phyloP scores from a whole-genome alignment of 2,329 filamentous ascomycete genomes.

The Xylariaceae sp. region DNA sequence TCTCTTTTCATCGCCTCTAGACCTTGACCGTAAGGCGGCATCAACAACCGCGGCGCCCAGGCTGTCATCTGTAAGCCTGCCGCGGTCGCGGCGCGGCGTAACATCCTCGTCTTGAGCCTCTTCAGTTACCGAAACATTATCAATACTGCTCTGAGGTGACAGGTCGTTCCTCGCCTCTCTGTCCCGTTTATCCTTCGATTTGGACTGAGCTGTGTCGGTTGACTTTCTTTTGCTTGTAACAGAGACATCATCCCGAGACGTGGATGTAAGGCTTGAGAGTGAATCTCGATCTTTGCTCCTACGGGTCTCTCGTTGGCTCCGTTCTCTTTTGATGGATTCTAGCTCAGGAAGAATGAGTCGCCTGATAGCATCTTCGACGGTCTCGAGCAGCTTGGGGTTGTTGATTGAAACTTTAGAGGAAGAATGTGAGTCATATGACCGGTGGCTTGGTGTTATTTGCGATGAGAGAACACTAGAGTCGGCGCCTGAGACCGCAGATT shows the following conservation, averaged over 20 bases:
- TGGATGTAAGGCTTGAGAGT: conserved; percentile 57
- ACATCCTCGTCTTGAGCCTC: conserved; percentile 44
- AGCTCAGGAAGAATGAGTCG: conserved; percentile 89
- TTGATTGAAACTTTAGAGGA: conserved; percentile 75
- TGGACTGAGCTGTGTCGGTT: conserved; percentile 57
- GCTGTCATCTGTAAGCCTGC: conserved; percentile 42
- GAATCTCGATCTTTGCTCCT: conserved; percentile 58
- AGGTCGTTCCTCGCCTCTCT: conserved; percentile 60
- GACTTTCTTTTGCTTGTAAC: conserved; percentile 52
- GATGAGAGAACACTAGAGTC: conserved; percentile 61
- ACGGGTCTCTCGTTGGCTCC: conserved; percentile 72
- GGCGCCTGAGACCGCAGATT: conserved; percentile 55
- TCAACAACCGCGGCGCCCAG: conserved; percentile 49
- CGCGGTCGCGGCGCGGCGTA: conserved; percentile 49
- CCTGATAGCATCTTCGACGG: conserved; percentile 90
- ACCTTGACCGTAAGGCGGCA: conserved; percentile 45
- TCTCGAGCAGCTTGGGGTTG: conserved; percentile 87
- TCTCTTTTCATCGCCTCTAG: conserved; percentile 50
- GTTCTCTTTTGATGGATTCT: conserved; percentile 86
- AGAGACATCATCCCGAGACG: conserved; percentile 59
- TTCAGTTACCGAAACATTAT: conserved; percentile 52
- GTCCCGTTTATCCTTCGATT: conserved; percentile 49
- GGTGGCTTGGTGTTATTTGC: conserved; percentile 56
- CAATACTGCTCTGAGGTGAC: conserved; percentile 52
- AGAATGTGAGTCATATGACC: conserved; percentile 58